phyloP scores from a whole-genome alignment of 1,284 basidiomycete genomes.

The Cutaneotrichosporon sp. region DNA sequence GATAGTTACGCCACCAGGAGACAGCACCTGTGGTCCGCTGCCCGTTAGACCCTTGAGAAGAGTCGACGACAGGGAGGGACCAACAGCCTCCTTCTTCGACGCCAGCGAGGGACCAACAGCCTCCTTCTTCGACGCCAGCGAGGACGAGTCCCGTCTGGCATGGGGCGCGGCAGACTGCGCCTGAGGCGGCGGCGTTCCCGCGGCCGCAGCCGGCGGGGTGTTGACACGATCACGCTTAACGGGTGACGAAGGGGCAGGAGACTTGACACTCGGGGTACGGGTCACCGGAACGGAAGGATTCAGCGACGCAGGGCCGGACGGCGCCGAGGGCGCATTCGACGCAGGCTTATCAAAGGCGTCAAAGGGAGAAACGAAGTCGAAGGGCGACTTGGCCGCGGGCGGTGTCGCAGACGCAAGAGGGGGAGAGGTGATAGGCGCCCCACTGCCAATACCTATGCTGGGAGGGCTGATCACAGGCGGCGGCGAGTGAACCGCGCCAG shows the following conservation, averaged over 20 bases:
- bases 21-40: slow-evolving; percentile 16
- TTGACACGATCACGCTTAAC: not conserved
- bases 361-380: slow-evolving; percentile 45
- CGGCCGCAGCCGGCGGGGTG: not conserved
- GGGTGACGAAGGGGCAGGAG: not conserved
- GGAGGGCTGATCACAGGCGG: too few relatives aligned
- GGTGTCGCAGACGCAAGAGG: not conserved
- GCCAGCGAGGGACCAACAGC: slow-evolving; percentile 16
- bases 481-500: too few relatives aligned
- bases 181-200: slow-evolving; percentile 1
- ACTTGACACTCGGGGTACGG: not conserved
- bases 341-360: slow-evolving; percentile 31
- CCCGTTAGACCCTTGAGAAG: slow-evolving; percentile 15
- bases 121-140: slow-evolving; percentile 5
- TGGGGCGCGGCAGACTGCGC: not conserved
- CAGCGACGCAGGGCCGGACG: not conserved
- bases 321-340: not conserved
- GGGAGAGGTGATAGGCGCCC: not conserved
- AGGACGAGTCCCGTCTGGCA: not conserved
- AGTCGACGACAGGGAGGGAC: slow-evolving; percentile 19
- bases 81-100: slow-evolving; percentile 6
- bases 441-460: too few relatives aligned
- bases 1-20: slow-evolving; percentile 22
- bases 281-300: not conserved
- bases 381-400: slow-evolving; percentile 25